Base-by-base conservation (phyloP, 2,329 filamentous ascomycete genomes). In the Arthrobotrys pseudoclavata region DNA sequence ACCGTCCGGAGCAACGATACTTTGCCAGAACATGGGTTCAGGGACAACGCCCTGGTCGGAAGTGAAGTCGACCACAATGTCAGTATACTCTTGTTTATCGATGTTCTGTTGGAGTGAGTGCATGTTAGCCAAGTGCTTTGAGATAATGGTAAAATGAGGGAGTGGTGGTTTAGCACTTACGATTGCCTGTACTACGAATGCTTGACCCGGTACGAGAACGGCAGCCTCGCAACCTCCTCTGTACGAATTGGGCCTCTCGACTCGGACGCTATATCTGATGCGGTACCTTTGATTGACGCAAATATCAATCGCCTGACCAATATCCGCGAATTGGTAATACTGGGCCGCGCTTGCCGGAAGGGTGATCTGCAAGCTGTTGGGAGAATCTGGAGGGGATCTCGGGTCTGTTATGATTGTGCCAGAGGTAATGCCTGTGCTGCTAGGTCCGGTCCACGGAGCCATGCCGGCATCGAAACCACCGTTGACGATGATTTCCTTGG, bases 391-490 rank as follows among this genome's bases (percentile, higher is more conserved):
- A 1, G 48, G 63, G 3, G 63, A 67, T 34, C 37, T 67, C 7
- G 20, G 13, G 26, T 67, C 63, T 3, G 13, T 18, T 20, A 45
- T 1, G 34, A 67, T 31, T 34, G 6, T 26, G 4, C 63, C 63
- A 22, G 48, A 67, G 1, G 63, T 31, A 13, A 4, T 5, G 0
- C 63, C 63, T 20, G 63, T 67, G 34, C 63, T 67, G 5, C 18
- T 34, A 1, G 63, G 63, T 6, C 63, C 63, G 18, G 63, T 67
- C 63, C 63, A 67, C 15, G 63, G 48, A 15, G 37, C 42, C 22
- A 47, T 47, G 15, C 77, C 79, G 68, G 63, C 72, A 48, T 72
- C 67, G 55, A 79, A 79, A 4, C 55, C 72, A 26, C 77, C 77
- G 48, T 79, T 79, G 26, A 47, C 20, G 7, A 79, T 45, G n/a